phyloP scores from a whole-genome alignment of 306 rosid genomes.

The Amphicarpaea edgeworthii region DNA sequence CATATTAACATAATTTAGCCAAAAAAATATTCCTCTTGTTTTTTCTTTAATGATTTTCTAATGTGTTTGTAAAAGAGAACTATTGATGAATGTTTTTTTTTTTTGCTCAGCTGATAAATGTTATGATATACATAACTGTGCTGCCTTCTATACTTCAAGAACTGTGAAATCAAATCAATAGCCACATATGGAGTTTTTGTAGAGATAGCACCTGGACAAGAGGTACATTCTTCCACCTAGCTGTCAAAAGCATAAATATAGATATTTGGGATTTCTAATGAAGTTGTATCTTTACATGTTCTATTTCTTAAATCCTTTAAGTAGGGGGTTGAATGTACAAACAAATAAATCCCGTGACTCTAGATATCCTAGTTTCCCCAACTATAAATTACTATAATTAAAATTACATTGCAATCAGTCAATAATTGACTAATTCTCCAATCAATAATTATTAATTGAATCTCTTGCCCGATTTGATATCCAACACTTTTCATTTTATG shows the following conservation, averaged over 20 bases:
- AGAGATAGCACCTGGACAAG: slow-evolving; percentile 97
- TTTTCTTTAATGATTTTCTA: background rate
- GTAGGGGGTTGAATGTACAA: too few species aligned
- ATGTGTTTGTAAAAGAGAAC: slow-evolving; percentile 2
- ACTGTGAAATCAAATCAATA: slow-evolving; percentile 87
- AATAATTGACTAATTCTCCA: too few species aligned
- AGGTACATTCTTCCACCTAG: slow-evolving; percentile 62
- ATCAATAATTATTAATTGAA: too few species aligned
- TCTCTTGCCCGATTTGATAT: background rate
- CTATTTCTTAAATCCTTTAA: slow-evolving; percentile 28
- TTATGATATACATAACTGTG: slow-evolving; percentile 15
- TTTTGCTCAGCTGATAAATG: too few species aligned
- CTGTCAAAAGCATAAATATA: slow-evolving; percentile 39
- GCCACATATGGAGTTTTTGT: slow-evolving; percentile 87
- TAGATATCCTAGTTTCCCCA: background rate
- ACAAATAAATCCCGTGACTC: too few species aligned
- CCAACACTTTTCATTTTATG: slow-evolving; percentile 42
- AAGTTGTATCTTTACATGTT: slow-evolving; percentile 15
- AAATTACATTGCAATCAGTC: too few species aligned
- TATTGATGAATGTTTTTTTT: slow-evolving; percentile 16
- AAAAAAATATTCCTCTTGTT: background rate
- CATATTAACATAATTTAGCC: background rate
- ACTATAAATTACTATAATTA: too few species aligned
- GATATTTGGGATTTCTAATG: slow-evolving; percentile 11
- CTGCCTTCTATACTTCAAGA: slow-evolving; percentile 56